phyloP scores from a whole-genome alignment of 768 basidiomycete species.

The Russula brevipes region DNA sequence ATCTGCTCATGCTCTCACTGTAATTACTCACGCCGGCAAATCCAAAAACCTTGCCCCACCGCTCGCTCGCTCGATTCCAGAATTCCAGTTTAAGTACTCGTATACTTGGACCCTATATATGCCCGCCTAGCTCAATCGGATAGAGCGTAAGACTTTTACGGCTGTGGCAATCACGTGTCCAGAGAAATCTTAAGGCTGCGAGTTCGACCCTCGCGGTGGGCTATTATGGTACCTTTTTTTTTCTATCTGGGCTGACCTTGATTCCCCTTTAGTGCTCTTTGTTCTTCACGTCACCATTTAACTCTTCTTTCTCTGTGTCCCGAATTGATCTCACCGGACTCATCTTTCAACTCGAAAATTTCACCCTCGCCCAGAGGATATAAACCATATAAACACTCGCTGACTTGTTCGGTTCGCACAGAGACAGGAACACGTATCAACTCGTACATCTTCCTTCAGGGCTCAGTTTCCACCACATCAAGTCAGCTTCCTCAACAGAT shows the following conservation, averaged over 20 bases:
- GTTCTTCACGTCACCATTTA: too few relatives aligned
- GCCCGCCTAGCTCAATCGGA: constrained; percentile 58
- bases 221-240: constrained; percentile 30
- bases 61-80: too few relatives aligned
- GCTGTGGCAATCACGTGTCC: constrained; percentile 24
- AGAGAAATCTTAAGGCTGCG: constrained; percentile 50
- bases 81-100: neutral
- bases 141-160: constrained; percentile 56
- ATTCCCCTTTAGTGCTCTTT: too few relatives aligned
- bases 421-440: neutral
- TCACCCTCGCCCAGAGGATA: too few relatives aligned
- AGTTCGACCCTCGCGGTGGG: constrained; percentile 62
- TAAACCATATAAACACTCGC: too few relatives aligned
- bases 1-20: too few relatives aligned
- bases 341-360: too few relatives aligned
- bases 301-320: too few relatives aligned
- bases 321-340: too few relatives aligned
- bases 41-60: too few relatives aligned
- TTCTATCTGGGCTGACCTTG: too few relatives aligned
- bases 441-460: neutral
- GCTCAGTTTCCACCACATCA: neutral
- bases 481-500: constrained; percentile 16
- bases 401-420: neutral
- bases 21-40: too few relatives aligned
- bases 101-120: neutral